Conservation (phyloP, 1,284 basidiomycete genomes). For the Tylopilus sp. region DNA sequence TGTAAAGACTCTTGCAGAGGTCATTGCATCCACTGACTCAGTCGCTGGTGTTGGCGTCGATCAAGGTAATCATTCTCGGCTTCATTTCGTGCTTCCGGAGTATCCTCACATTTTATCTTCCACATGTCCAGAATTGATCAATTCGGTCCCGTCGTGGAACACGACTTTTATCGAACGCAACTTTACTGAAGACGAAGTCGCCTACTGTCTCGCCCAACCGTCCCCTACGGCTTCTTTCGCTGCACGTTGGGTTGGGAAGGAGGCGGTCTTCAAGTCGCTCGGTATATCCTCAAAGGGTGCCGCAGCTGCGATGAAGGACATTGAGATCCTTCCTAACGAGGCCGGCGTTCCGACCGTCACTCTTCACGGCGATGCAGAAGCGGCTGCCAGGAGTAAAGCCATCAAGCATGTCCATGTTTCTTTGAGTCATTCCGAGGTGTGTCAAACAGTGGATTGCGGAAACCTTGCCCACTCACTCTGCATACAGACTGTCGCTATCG, state of each 20-base stretch:
- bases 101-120: slow-evolving; percentile 12
- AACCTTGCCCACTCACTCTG: slow-evolving; percentile 12
- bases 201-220: slow-evolving; percentile 86
- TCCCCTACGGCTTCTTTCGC: slow-evolving; percentile 89
- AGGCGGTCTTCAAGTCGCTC: slow-evolving; percentile 98
- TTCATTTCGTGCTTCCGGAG: slow-evolving; percentile 2
- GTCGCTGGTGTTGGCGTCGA: slow-evolving; percentile 80
- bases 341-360: slow-evolving; percentile 70
- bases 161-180: slow-evolving; percentile 89
- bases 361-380: slow-evolving; percentile 80
- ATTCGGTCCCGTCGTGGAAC: slow-evolving; percentile 86
- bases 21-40: slow-evolving; percentile 45
- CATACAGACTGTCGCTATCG: slow-evolving; percentile 69
- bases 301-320: slow-evolving; percentile 91
- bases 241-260: slow-evolving; percentile 96
- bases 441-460: slow-evolving; percentile 27
- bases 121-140: slow-evolving; percentile 76
- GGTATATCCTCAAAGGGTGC: slow-evolving; percentile 90
- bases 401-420: slow-evolving; percentile 79
- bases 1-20: slow-evolving; percentile 56
- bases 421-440: slow-evolving; percentile 86
- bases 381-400: slow-evolving; percentile 70
- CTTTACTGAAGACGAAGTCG: slow-evolving; percentile 87
- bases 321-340: slow-evolving; percentile 84
- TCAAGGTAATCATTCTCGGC: slow-evolving; percentile 51